Conservation (phyloP, 305 asterid genomes). For the Striga hermonthica region DNA sequence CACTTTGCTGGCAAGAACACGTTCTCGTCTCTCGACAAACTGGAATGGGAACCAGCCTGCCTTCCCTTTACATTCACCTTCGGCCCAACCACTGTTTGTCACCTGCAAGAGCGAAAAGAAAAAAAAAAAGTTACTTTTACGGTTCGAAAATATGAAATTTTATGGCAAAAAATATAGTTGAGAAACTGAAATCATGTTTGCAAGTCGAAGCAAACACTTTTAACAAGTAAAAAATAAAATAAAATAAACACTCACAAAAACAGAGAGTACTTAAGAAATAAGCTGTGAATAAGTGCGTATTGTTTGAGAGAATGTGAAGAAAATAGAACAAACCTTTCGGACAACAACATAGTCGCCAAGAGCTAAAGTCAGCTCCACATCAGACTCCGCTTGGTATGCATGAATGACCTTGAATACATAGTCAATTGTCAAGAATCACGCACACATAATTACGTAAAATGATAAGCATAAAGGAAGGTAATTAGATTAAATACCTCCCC, state of each 20-base stretch:
- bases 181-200: no score
- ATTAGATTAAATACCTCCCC: slow-evolving; percentile 54
- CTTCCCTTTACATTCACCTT: slow-evolving; percentile 77
- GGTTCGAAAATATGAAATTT: no score
- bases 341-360: slow-evolving; percentile 71
- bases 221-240: no score
- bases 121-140: no score
- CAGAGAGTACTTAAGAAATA: no score
- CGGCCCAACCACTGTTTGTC: slow-evolving; percentile 72
- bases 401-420: slow-evolving; percentile 54
- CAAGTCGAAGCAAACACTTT: no score
- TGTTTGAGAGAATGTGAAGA: no score
- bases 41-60: slow-evolving; percentile 74
- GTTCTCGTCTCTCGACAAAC: slow-evolving; percentile 60
- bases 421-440: slow-evolving; percentile 17
- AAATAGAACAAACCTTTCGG: slow-evolving; percentile 47
- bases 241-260: no score
- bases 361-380: slow-evolving; percentile 58
- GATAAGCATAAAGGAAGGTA: neutral
- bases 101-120: slow-evolving; percentile 40
- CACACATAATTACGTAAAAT: neutral
- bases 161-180: no score
- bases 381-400: slow-evolving; percentile 65
- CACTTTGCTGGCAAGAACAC: slow-evolving; percentile 68
- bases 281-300: no score